A percentile compares a stretch with the other conserved stretches of the same genome.
phyloP scores from a whole-genome alignment of 2,329 filamentous ascomycete genomes.

The Penicillium sp. region DNA sequence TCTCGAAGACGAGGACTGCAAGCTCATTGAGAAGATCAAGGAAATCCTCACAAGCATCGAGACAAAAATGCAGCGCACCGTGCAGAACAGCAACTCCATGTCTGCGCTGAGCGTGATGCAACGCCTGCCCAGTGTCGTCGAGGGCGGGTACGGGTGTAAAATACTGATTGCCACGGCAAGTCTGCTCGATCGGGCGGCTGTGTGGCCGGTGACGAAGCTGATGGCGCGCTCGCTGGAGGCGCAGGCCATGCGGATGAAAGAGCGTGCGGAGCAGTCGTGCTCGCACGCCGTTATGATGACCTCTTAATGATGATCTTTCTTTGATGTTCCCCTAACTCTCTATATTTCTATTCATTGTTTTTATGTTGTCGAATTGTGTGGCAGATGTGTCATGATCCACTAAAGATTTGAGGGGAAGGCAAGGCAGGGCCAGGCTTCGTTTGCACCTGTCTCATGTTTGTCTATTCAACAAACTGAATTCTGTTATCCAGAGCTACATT shows the following conservation, averaged over 20 bases:
- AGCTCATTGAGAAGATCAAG: slow-evolving; percentile 78
- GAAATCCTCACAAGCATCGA: slow-evolving; percentile 77
- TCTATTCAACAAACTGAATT: not conserved
- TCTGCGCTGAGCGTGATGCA: slow-evolving; percentile 55
- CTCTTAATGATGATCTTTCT: slow-evolving; percentile 23
- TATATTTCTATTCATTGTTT: not conserved
- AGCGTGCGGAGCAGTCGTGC: slow-evolving; percentile 51
- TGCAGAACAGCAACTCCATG: slow-evolving; percentile 57
- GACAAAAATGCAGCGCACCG: slow-evolving; percentile 69
- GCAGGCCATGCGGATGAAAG: slow-evolving; percentile 65
- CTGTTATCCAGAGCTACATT: not conserved
- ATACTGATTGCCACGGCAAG: slow-evolving; percentile 81
- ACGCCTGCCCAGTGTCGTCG: slow-evolving; percentile 59
- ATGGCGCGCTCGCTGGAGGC: slow-evolving; percentile 67
- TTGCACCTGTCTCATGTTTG: not conserved
- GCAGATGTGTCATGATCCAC: slow-evolving; percentile 16
- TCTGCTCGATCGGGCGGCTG: slow-evolving; percentile 83
- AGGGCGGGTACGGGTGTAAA: slow-evolving; percentile 80
- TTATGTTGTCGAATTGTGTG: not conserved
- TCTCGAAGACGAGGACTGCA: slow-evolving; percentile 87
- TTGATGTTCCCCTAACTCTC: not conserved
- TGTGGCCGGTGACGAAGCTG: slow-evolving; percentile 84
- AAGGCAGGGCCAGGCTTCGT: not conserved
- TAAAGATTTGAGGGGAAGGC: slow-evolving; percentile 7
- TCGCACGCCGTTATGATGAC: slow-evolving; percentile 30